Base-by-base conservation (phyloP, 2,329 filamentous ascomycete species). In the Delphinella strobiligena region DNA sequence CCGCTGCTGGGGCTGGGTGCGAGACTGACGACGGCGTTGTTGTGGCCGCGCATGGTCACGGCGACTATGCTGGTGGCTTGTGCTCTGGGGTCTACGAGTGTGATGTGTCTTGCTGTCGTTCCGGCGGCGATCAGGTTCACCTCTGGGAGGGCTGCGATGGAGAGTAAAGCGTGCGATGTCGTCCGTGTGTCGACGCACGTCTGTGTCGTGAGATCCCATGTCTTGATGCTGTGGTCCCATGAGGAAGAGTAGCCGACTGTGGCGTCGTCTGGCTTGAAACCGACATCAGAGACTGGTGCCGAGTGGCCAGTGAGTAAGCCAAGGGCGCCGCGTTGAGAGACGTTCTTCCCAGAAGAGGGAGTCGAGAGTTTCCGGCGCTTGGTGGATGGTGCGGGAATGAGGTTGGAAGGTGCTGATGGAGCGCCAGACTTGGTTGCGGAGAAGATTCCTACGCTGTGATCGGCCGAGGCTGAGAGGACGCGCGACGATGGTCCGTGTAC, bases 231-330 rank as follows among this genome's bases (percentile, higher is more conserved):
- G 68, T 94, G 88, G 65, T 98, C 93, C 65, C 84, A 82, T 14
- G 87, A 93, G 16, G 80, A 78, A 1, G 86, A 89, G 68, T 98
- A 96, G 34, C 83, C 89, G 31, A 95, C 85, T 11, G 85, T 94
- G 9, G 78, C 64, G 61, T 96, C 89, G 39, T 76, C 71, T 4
- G 80, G 80, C 61, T 93, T 85, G 67, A 98, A 96, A 35, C 86
- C 72, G 29, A 81, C 82, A 39, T 80, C 82, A 1, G 83, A 84
- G 33, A 88, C 85, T 33, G 82, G 73, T 9, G 78, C 72, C 41
- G 75, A 74, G 70, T 95, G 81, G 38, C 77, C 74, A 12, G 73
- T 64, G 43, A 94, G 72, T 39, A 93, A 68, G 31, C 78, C 70
- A 5, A 96, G 68, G 4, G 89, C 78, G 1, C 91, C 91, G 37